These are phyloP conservation scores for Hypericum androsaemum DNA, from an alignment of 345 rosid species.

Conservation along the genomic window DNA sequence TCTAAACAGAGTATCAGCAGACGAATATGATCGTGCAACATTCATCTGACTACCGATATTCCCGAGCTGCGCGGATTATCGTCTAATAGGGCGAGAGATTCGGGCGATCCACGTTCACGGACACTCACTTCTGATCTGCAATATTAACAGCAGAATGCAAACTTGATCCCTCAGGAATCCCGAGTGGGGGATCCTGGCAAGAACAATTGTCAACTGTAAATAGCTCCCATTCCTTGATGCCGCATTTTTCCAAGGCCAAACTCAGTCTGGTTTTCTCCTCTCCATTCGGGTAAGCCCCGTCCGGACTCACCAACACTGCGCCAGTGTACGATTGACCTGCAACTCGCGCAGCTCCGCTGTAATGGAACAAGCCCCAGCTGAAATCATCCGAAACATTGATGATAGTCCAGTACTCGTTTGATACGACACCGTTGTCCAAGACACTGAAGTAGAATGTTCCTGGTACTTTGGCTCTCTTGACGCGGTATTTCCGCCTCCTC, in stretches of 20 bases:
- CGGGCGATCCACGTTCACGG: slow-evolving; percentile 1
- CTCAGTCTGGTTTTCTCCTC: slow-evolving; percentile 31
- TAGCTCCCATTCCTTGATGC: slow-evolving; percentile 83
- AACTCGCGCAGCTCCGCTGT: slow-evolving; percentile 79
- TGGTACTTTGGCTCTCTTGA: slow-evolving; percentile 54
- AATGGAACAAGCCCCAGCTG: slow-evolving; percentile 87
- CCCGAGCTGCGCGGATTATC: too few relatives aligned
- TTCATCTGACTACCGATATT: too few relatives aligned
- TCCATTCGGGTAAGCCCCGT: slow-evolving; percentile 59
- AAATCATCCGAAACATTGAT: slow-evolving; percentile 75
- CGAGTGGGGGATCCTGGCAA: slow-evolving; percentile 65
- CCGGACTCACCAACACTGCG: slow-evolving; percentile 78
- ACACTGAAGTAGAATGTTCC: slow-evolving; percentile 78
- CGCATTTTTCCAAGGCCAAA: slow-evolving; percentile 60
- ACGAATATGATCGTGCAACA: too few relatives aligned
- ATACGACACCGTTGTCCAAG: slow-evolving; percentile 84
- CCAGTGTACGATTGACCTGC: slow-evolving; percentile 92
- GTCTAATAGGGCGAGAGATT: too few relatives aligned
- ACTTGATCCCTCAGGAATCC: slow-evolving; percentile 64
- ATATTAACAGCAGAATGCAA: slow-evolving; percentile 40
- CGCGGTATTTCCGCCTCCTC: slow-evolving; percentile 84
- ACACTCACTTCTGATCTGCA: slow-evolving; percentile 16
- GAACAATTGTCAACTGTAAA: slow-evolving; percentile 68
- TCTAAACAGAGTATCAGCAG: too few relatives aligned
- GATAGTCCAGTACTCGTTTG: slow-evolving; percentile 85